Evolutionary conservation across 2,329 filamentous ascomycete genomes (phyloP), one percentile per base, ranked within the genome.

Genomic region (Cladosporium sp.): DNA sequence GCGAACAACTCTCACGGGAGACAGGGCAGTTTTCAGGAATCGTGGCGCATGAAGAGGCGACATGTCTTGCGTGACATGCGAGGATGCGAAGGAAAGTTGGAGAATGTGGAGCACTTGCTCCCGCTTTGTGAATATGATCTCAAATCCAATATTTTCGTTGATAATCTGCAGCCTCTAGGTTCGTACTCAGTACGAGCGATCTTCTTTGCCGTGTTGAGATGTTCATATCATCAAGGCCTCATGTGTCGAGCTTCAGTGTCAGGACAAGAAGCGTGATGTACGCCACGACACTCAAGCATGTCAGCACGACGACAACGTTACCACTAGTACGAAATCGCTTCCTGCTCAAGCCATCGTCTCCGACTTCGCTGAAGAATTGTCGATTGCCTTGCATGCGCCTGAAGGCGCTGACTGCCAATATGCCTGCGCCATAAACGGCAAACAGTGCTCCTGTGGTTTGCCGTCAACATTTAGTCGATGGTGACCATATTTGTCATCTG

Each of bases 331-430:
- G 80, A 73, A 89, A 89, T 67, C 74, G 71, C 76, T 86, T 86
- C 68, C 84, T 81, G 69, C 83, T 83, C 70, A 88, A 74, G 2
- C 87, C 87, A 74, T 88, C 85, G 48, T 87, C 84, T 48, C 85
- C 85, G 21, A 84, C 76, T 65, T 84, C 83, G 67, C 84, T 86
- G 79, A 98, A 98, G 81, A 99, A 98, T 79, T 98, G 94, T 69
- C 88, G 87, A 75, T 98, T 97, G 65, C 95, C 93, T 79, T 97
- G 91, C 75, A 93, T 91, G 63, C 95, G 88, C 65, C 95, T 86
- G 79, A 96, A 96, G 63, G 92, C 82, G 72, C 92, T 91, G 66
- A 96, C 92, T 28, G 91, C 83, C 75, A 98, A 82, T 57, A 99
- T 86, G 7, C 92, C 91, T 3, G 89, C 88, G 14, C 94, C 95